Percentiles rank a stretch among this genome's conserved stretches.
phyloP scores from a whole-genome alignment of 2,329 filamentous ascomycete species.

The Aspergillus sp. region DNA sequence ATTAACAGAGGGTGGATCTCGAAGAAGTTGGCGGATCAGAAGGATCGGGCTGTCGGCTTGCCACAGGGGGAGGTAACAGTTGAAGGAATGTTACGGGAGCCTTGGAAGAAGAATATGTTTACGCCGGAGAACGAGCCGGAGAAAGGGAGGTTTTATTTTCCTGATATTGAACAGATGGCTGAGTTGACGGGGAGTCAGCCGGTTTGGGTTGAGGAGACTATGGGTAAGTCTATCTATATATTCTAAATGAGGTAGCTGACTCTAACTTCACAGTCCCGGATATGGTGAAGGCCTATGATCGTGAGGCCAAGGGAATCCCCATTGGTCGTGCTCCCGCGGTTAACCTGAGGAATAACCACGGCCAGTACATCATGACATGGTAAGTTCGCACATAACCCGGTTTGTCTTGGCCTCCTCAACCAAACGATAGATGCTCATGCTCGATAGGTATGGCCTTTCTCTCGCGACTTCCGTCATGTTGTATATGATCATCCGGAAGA shows the following conservation, averaged over 20 bases:
- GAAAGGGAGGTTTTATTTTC: slow-evolving; percentile 85
- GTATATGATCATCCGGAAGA: slow-evolving; percentile 89
- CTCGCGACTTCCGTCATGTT: slow-evolving; percentile 89
- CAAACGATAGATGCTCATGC: slow-evolving; percentile 15
- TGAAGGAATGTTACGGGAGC: slow-evolving; percentile 77
- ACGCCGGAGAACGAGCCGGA: slow-evolving; percentile 85
- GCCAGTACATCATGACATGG: slow-evolving; percentile 99
- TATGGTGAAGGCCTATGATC: slow-evolving; percentile 66
- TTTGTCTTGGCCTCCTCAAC: not conserved
- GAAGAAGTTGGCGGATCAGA: slow-evolving; percentile 63
- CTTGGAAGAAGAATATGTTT: slow-evolving; percentile 97
- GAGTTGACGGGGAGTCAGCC: slow-evolving; percentile 70
- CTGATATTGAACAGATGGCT: slow-evolving; percentile 90
- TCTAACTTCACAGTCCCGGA: slow-evolving; percentile 58
- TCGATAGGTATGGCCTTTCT: slow-evolving; percentile 71
- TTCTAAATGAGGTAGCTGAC: slow-evolving; percentile 8
- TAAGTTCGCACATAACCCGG: slow-evolving; percentile 42
- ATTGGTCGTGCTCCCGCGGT: slow-evolving; percentile 85
- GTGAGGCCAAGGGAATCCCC: slow-evolving; percentile 74
- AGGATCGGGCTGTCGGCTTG: slow-evolving; percentile 56
- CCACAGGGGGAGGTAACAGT: slow-evolving; percentile 66
- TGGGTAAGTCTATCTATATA: slow-evolving; percentile 53
- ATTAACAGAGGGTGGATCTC: slow-evolving; percentile 90
- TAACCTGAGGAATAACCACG: slow-evolving; percentile 90
- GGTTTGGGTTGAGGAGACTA: slow-evolving; percentile 93